Percentiles rank a stretch among this genome's conserved stretches.
Conservation (phyloP, 345 rosid species). For the Citrus medica region DNA sequence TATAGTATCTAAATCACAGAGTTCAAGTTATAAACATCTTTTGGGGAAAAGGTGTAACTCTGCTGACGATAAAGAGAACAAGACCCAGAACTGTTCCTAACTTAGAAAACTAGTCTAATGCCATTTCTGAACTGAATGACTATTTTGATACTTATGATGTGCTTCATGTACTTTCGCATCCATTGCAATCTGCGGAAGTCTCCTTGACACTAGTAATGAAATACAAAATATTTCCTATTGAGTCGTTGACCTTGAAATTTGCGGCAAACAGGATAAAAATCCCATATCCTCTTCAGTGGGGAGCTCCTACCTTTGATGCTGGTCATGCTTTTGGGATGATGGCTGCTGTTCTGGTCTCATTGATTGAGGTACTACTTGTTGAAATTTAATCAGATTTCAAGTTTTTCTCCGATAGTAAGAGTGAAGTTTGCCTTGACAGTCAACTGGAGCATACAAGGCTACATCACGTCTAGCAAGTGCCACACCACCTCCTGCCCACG, state of each 20-base stretch:
- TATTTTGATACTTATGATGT: no score
- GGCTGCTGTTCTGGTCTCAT: slow-evolving; percentile 92
- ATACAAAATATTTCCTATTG: background rate
- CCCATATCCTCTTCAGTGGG: slow-evolving; percentile 99
- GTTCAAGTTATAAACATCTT: background rate
- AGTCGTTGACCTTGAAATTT: slow-evolving; percentile 8
- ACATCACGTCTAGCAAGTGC: slow-evolving; percentile 97
- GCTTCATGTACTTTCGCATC: no score
- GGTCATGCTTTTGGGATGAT: slow-evolving; percentile 98
- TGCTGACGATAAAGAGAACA: background rate
- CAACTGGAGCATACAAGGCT: slow-evolving; percentile 96
- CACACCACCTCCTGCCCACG: slow-evolving; percentile 97
- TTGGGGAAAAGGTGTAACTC: background rate
- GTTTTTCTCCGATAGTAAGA: background rate
- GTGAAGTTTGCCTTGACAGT: slow-evolving; percentile 37
- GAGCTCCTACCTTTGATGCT: slow-evolving; percentile 98
- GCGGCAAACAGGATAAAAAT: slow-evolving; percentile 70
- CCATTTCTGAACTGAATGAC: no score
- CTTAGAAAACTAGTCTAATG: no score
- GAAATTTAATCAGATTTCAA: background rate
- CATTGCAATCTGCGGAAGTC: no score
- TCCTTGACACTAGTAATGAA: background rate
- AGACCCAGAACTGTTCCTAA: no score
- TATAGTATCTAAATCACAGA: background rate
- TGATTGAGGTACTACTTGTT: slow-evolving; percentile 65